phyloP scores from a whole-genome alignment of 371 early-diverging fungal species.

The Rhizopus stolonifer region DNA sequence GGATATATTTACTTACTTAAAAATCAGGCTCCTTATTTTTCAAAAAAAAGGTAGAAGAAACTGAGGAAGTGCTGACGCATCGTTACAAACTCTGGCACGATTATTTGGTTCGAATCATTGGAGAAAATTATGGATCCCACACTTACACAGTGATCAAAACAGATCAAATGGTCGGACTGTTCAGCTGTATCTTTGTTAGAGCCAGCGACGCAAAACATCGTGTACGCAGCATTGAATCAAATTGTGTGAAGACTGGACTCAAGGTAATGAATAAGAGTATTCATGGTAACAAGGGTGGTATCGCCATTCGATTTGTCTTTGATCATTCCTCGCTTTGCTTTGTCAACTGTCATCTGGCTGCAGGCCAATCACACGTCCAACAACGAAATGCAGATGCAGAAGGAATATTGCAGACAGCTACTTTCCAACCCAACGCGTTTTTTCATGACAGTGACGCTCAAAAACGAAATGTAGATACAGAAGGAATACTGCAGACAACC shows the following conservation, averaged over 20 bases:
- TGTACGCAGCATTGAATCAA: constrained; percentile 22
- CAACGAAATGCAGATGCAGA: constrained; percentile 77
- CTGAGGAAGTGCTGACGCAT: constrained; percentile 55
- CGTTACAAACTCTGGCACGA: constrained; percentile 74
- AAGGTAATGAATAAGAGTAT: constrained; percentile 55
- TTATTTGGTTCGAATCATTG: constrained; percentile 54
- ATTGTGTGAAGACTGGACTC: constrained; percentile 74
- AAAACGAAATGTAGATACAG: constrained; percentile 75
- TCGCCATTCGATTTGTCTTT: constrained; percentile 72
- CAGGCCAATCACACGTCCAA: constrained; percentile 71
- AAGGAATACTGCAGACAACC: constrained; percentile 67
- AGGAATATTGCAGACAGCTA: constrained; percentile 67
- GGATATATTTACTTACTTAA: constrained; percentile 14
- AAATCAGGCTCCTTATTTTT: constrained; percentile 59
- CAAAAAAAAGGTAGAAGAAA: constrained; percentile 54
- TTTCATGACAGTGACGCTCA: too few relatives aligned
- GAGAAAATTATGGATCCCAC: constrained; percentile 44
- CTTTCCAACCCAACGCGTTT: constrained; percentile 37
- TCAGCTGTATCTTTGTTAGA: constrained; percentile 68
- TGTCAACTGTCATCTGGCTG: constrained; percentile 85
- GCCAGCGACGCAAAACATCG: constrained; percentile 32
- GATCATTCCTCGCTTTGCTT: constrained; percentile 83
- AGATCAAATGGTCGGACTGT: constrained; percentile 75
- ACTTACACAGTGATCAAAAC: constrained; percentile 63
- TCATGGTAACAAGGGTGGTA: constrained; percentile 90